A percentile compares a stretch with the other conserved stretches of the same genome.
phyloP scores from a whole-genome alignment of 2,329 filamentous ascomycete species.

The Leptographium procerum region DNA sequence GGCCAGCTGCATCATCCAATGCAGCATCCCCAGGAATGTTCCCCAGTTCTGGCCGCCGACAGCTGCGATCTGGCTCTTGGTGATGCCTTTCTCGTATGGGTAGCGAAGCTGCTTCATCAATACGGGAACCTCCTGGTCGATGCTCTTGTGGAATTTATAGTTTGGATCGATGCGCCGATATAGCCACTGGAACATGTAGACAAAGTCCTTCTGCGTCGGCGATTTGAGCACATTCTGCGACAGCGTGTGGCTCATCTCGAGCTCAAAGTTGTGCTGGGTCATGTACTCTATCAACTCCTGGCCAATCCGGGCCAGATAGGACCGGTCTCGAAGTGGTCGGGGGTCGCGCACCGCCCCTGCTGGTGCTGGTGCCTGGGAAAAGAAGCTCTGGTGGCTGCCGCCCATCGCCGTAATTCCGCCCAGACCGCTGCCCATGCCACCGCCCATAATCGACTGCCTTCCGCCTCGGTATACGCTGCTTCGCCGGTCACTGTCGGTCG shows the following conservation, averaged over 20 bases:
- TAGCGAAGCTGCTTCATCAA: slow-evolving; percentile 90
- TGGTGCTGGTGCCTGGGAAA: slow-evolving; percentile 71
- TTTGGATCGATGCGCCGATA: slow-evolving; percentile 92
- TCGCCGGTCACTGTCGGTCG: slow-evolving; percentile 47
- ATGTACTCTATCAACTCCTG: slow-evolving; percentile 88
- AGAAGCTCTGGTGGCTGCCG: slow-evolving; percentile 77
- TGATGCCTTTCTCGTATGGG: slow-evolving; percentile 89
- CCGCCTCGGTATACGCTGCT: slow-evolving; percentile 67
- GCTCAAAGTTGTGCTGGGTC: slow-evolving; percentile 86
- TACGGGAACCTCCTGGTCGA: slow-evolving; percentile 88
- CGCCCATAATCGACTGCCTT: slow-evolving; percentile 50
- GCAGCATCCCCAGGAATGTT: slow-evolving; percentile 81
- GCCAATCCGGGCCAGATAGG: slow-evolving; percentile 70
- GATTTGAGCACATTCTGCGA: slow-evolving; percentile 84
- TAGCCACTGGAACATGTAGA: slow-evolving; percentile 94
- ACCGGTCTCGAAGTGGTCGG: slow-evolving; percentile 69
- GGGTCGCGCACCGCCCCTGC: slow-evolving; percentile 81
- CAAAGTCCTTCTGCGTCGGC: slow-evolving; percentile 97
- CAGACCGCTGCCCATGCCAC: slow-evolving; percentile 59
- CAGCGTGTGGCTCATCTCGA: slow-evolving; percentile 94
- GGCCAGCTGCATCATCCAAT: slow-evolving; percentile 98
- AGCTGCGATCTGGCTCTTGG: slow-evolving; percentile 88
- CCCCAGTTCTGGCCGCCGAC: slow-evolving; percentile 97
- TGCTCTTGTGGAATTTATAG: slow-evolving; percentile 86
- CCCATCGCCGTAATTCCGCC: slow-evolving; percentile 30